A percentile compares a stretch with the other conserved stretches of the same genome.
phyloP scores from a whole-genome alignment of 129 eudicot genomes.

The Flaveria trinervia region DNA sequence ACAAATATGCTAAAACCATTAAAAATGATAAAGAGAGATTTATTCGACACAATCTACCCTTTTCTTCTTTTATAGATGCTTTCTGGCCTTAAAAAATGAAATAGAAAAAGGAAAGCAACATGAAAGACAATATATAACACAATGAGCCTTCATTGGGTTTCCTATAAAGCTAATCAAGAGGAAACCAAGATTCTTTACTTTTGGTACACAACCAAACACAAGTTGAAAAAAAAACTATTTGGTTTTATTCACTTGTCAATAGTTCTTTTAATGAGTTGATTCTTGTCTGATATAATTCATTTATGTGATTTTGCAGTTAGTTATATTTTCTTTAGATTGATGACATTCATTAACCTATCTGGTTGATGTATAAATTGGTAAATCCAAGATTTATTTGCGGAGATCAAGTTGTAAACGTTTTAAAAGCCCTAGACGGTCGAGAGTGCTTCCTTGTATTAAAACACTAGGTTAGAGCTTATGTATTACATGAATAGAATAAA shows the following conservation, averaged over 20 bases:
- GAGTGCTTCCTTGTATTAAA: too few relatives aligned
- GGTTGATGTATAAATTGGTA: too few relatives aligned
- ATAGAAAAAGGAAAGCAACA: slow-evolving; percentile 13
- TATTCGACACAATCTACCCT: too few relatives aligned
- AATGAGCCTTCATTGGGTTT: slow-evolving; percentile 23
- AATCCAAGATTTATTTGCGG: too few relatives aligned
- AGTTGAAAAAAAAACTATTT: neutral
- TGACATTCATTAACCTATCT: neutral
- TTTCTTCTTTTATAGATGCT: neutral
- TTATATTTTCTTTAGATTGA: neutral
- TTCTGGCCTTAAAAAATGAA: slow-evolving; percentile 17
- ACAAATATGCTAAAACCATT: too few relatives aligned
- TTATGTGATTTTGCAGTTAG: neutral
- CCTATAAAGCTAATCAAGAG: slow-evolving; percentile 16
- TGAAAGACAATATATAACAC: slow-evolving; percentile 11
- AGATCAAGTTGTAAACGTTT: too few relatives aligned
- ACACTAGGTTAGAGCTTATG: too few relatives aligned
- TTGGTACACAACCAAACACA: slow-evolving; percentile 15
- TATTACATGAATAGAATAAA: too few relatives aligned
- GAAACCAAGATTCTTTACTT: slow-evolving; percentile 27
- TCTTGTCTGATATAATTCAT: neutral
- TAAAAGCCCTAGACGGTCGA: too few relatives aligned
- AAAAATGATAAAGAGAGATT: too few relatives aligned
- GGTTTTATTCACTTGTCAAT: neutral
- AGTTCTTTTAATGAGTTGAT: neutral